phyloP scores from a whole-genome alignment of 148 eudicot species.

The Camellia lanceoleosa region DNA sequence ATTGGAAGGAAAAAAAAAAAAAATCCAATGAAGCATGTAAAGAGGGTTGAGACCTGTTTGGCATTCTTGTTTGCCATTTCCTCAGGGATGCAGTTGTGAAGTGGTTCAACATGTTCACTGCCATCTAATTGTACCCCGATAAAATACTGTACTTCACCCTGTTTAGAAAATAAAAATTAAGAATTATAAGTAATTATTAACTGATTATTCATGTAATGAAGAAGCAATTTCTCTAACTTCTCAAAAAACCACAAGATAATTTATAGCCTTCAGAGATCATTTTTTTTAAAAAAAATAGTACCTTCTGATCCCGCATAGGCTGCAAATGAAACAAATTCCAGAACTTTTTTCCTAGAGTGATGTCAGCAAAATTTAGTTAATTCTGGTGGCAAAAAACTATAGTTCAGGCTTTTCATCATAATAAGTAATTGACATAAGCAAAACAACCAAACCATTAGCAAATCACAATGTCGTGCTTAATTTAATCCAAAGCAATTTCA shows the following conservation, averaged over 20 bases:
- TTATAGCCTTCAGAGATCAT: neutral
- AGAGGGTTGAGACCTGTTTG: conserved; percentile 44
- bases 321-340: conserved; percentile 98
- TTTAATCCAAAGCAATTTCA: too few relatives aligned
- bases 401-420: too few relatives aligned
- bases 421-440: neutral
- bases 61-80: conserved; percentile 65
- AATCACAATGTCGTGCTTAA: too few relatives aligned
- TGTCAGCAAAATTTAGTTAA: conserved; percentile 6
- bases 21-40: neutral
- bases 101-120: conserved; percentile 90
- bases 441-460: neutral
- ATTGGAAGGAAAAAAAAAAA: neutral
- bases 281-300: conserved; percentile 12
- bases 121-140: conserved; percentile 67
- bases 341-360: conserved; percentile 75
- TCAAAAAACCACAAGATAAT: neutral
- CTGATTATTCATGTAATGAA: neutral
- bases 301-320: conserved; percentile 99
- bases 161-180: conserved; percentile 16
- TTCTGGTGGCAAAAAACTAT: neutral
- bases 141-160: conserved; percentile 86
- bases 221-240: neutral
- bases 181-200: neutral
- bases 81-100: conserved; percentile 78